These are phyloP conservation scores for Elsinoe arachidis DNA, from an alignment of 2,329 filamentous ascomycete species.

Conservation along the genomic window DNA sequence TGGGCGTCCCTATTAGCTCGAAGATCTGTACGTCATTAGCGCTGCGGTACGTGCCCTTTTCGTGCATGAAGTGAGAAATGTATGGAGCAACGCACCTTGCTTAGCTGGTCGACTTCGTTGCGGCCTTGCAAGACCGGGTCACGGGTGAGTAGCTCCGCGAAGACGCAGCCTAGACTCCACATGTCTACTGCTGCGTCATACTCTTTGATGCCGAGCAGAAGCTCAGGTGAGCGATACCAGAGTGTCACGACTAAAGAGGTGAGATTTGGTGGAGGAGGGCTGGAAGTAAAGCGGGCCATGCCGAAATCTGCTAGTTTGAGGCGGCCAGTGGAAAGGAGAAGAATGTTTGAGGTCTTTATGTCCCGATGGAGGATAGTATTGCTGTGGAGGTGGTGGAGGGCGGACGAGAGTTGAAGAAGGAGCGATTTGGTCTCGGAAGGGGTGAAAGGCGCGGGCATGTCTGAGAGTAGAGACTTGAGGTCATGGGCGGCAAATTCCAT, in stretches of 20 bases:
- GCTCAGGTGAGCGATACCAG: constrained; percentile 90
- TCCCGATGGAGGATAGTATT: constrained; percentile 80
- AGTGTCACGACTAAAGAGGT: constrained; percentile 93
- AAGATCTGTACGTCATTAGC: constrained; percentile 53
- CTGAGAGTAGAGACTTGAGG: constrained; percentile 82
- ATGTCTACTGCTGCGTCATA: constrained; percentile 96
- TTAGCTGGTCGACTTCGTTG: constrained; percentile 86
- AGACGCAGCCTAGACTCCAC: constrained; percentile 97
- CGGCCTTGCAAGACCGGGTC: constrained; percentile 77
- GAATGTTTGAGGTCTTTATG: constrained; percentile 85
- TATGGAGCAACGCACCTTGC: constrained; percentile 41
- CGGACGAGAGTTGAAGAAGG: constrained; percentile 70
- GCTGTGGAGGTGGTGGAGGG: constrained; percentile 75
- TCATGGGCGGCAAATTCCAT: constrained; percentile 98
- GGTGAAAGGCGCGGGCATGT: constrained; percentile 89
- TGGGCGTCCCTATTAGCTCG: constrained; percentile 77
- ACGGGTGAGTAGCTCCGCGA: constrained; percentile 78
- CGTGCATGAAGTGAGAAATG: constrained; percentile 10
- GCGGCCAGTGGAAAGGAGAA: constrained; percentile 89
- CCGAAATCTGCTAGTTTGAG: constrained; percentile 97
- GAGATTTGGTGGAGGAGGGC: constrained; percentile 63
- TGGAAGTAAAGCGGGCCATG: constrained; percentile 84
- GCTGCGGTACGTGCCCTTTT: constrained; percentile 9
- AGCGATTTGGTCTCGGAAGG: constrained; percentile 89
- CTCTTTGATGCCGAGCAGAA: constrained; percentile 84